A percentile compares a stretch with the other conserved stretches of the same genome.
These are phyloP conservation scores for Metschnikowia baotianmanensis DNA, from an alignment of 805 yeast genomes.

Conservation along the genomic window DNA sequence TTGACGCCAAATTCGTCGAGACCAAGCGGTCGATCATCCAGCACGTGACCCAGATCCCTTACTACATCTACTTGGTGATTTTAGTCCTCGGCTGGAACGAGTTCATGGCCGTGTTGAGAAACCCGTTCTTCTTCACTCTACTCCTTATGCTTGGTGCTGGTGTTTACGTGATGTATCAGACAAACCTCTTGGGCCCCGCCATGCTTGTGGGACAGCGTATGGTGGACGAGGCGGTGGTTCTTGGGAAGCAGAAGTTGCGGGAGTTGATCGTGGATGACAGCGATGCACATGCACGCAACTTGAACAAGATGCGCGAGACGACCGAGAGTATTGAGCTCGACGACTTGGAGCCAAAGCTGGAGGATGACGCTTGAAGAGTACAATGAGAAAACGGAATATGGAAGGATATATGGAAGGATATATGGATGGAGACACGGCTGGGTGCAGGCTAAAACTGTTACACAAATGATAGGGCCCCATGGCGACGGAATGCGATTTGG, in stretches of 20 bases:
- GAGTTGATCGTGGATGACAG: slow-evolving; percentile 56
- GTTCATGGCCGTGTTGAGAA: slow-evolving; percentile 80
- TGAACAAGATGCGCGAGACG: slow-evolving; percentile 12
- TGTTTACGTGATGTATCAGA: slow-evolving; percentile 61
- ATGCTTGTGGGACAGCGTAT: slow-evolving; percentile 56
- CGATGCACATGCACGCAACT: slow-evolving; percentile 23
- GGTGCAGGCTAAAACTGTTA: not conserved
- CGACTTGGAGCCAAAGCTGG: slow-evolving; percentile 11
- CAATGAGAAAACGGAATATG: too few relatives aligned
- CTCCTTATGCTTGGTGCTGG: slow-evolving; percentile 57
- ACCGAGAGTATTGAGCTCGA: slow-evolving; percentile 21
- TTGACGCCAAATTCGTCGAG: slow-evolving; percentile 78
- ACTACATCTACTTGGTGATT: slow-evolving; percentile 71
- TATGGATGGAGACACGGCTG: not conserved
- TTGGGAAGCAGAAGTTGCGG: slow-evolving; percentile 59
- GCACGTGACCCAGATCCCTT: slow-evolving; percentile 76
- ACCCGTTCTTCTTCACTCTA: slow-evolving; percentile 76
- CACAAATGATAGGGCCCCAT: too few relatives aligned
- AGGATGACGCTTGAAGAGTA: slow-evolving; percentile 1
- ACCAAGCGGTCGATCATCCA: slow-evolving; percentile 84
- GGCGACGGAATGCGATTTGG: not conserved
- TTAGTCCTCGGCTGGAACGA: slow-evolving; percentile 93
- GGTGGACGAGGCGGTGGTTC: slow-evolving; percentile 51
- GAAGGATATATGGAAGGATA: not conserved
- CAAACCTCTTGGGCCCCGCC: slow-evolving; percentile 78